Percentiles rank a stretch among this genome's conserved stretches.
These are phyloP conservation scores for Cercospora citrullina DNA, from an alignment of 2,329 filamentous ascomycete genomes.

Conservation along the genomic window DNA sequence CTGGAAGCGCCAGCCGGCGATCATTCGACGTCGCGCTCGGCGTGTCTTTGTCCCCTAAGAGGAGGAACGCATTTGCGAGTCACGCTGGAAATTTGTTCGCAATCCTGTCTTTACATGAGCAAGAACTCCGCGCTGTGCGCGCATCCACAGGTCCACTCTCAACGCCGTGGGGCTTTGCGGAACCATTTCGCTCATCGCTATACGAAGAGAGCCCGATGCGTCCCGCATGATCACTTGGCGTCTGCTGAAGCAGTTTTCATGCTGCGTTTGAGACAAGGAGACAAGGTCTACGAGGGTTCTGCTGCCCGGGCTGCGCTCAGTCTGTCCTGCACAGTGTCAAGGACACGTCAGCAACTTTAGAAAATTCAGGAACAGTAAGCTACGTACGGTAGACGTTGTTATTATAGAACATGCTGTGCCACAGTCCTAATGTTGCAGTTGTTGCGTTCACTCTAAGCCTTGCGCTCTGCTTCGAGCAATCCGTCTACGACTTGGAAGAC, in stretches of 20 bases:
- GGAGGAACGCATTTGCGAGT: neutral
- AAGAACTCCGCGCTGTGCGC: neutral
- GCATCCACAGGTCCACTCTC: neutral
- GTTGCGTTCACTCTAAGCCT: conserved; percentile 9
- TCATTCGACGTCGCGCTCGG: neutral
- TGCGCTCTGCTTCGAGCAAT: conserved; percentile 33
- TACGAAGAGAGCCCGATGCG: neutral
- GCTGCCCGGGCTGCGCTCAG: neutral
- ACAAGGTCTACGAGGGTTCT: neutral
- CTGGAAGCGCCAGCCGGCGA: neutral
- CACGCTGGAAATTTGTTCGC: neutral
- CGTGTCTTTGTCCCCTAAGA: neutral
- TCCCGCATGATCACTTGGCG: neutral
- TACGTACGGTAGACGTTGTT: neutral
- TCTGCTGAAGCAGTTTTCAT: neutral
- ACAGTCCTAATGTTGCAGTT: neutral
- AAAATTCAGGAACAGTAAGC: neutral
- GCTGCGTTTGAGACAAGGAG: neutral
- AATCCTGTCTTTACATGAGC: neutral
- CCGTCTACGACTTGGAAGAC: conserved; percentile 88
- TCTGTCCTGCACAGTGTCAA: neutral
- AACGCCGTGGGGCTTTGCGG: neutral
- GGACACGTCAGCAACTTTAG: neutral
- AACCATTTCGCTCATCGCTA: neutral
- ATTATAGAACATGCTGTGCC: neutral